A percentile compares a stretch with the other conserved stretches of the same genome.
Conservation (phyloP, 176 grass and related monocot species). For the Alopecurus myosuroides region DNA sequence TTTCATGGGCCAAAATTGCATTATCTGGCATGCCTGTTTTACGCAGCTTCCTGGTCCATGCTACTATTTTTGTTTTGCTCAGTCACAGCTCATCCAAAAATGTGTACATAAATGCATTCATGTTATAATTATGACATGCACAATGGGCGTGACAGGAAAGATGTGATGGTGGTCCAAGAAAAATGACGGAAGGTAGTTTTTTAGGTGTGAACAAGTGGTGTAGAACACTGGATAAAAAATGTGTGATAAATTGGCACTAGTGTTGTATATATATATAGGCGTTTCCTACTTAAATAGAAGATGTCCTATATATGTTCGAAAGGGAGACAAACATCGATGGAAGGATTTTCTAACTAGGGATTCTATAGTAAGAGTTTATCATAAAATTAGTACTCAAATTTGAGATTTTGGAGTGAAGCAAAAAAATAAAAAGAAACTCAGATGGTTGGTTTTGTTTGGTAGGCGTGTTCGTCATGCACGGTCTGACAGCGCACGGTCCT, state of each 20-base stretch:
- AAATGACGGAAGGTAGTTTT: neutral
- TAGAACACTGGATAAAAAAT: neutral
- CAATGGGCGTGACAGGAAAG: neutral
- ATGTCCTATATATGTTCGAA: neutral
- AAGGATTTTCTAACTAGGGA: neutral
- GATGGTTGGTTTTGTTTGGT: no score
- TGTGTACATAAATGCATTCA: neutral
- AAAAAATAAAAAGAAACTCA: no score
- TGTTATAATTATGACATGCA: neutral
- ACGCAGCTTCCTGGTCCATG: no score
- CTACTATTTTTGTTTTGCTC: neutral
- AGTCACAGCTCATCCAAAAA: neutral
- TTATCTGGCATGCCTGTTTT: no score
- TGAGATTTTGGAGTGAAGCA: neutral
- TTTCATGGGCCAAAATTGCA: no score
- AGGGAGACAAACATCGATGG: neutral
- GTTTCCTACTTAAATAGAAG: neutral
- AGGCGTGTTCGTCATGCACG: no score
- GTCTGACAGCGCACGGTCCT: no score
- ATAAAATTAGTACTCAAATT: neutral
- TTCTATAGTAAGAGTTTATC: neutral
- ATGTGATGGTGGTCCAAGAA: neutral
- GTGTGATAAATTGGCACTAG: neutral
- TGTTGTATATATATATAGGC: neutral
- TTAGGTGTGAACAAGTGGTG: neutral